These are phyloP conservation scores for Trichaptum fuscoviolaceum DNA, from an alignment of 768 basidiomycete species.

Conservation along the genomic window DNA sequence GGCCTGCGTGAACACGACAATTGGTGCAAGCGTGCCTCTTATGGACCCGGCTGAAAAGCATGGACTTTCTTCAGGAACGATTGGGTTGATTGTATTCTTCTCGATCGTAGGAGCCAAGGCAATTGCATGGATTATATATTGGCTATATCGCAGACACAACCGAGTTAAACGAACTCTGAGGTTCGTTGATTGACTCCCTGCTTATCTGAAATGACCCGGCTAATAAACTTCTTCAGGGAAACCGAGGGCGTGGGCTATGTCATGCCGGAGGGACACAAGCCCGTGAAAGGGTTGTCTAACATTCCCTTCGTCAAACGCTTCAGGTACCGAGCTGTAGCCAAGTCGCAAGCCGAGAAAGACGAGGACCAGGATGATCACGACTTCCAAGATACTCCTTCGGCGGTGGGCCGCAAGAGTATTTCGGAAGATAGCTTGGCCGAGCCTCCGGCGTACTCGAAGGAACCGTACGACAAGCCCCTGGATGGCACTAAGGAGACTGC, in stretches of 20 bases:
- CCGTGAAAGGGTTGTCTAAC: background rate
- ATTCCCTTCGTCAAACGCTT: background rate
- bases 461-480: background rate
- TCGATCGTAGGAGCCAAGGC: background rate
- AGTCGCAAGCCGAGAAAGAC: background rate
- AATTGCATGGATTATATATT: background rate
- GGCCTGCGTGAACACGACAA: constrained; percentile 15
- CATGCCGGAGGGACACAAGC: background rate
- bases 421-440: background rate
- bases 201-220: background rate
- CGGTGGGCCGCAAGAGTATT: background rate
- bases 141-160: background rate
- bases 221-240: background rate
- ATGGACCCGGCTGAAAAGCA: background rate
- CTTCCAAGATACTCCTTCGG: background rate
- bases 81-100: background rate
- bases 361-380: background rate
- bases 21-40: constrained; percentile 12
- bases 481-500: background rate
- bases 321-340: background rate
- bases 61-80: background rate
- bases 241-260: background rate
- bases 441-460: background rate
- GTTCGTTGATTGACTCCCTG: background rate
- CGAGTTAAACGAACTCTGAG: background rate